Conservation (phyloP, 2,329 filamentous ascomycete species). For the Trichoderma lentiforme region DNA sequence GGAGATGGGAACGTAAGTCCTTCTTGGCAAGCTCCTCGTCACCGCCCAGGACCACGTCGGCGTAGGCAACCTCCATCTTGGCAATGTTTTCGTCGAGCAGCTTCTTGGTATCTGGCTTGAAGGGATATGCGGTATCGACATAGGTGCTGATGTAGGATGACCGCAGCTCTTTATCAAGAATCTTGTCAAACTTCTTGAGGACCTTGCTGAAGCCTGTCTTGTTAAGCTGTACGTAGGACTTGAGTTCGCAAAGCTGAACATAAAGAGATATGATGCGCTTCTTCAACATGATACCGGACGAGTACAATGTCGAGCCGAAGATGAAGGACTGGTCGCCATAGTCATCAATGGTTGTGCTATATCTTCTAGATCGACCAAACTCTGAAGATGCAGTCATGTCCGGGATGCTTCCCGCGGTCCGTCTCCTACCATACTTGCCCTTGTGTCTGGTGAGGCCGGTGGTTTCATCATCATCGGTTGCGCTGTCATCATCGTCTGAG, state of each 20-base stretch:
- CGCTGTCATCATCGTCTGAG: slow-evolving; percentile 53
- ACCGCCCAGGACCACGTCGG: slow-evolving; percentile 76
- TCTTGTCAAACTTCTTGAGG: slow-evolving; percentile 98
- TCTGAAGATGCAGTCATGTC: slow-evolving; percentile 64
- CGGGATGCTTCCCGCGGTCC: slow-evolving; percentile 37
- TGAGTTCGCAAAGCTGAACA: slow-evolving; percentile 89
- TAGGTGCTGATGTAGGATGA: slow-evolving; percentile 68
- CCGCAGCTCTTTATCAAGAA: slow-evolving; percentile 77
- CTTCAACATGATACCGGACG: slow-evolving; percentile 79
- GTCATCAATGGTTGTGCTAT: slow-evolving; percentile 71
- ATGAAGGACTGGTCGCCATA: slow-evolving; percentile 71
- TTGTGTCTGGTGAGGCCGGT: slow-evolving; percentile 49
- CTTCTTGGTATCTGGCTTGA: slow-evolving; percentile 68
- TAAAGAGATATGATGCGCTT: slow-evolving; percentile 85
- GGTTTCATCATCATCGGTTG: slow-evolving; percentile 61
- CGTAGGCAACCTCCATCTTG: slow-evolving; percentile 75
- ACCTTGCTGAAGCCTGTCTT: slow-evolving; percentile 95
- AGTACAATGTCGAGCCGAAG: slow-evolving; percentile 59
- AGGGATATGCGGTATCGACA: slow-evolving; percentile 79
- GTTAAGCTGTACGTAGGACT: slow-evolving; percentile 94
- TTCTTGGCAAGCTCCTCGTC: slow-evolving; percentile 74
- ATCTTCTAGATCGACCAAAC: slow-evolving; percentile 54
- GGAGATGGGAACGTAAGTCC: slow-evolving; percentile 82
- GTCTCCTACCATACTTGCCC: slow-evolving; percentile 40
- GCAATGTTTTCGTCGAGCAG: slow-evolving; percentile 68